A percentile compares a stretch with the other conserved stretches of the same genome.
Conservation (phyloP, 371 early-diverging fungal species). For the Syncephalastrum monosporum region DNA sequence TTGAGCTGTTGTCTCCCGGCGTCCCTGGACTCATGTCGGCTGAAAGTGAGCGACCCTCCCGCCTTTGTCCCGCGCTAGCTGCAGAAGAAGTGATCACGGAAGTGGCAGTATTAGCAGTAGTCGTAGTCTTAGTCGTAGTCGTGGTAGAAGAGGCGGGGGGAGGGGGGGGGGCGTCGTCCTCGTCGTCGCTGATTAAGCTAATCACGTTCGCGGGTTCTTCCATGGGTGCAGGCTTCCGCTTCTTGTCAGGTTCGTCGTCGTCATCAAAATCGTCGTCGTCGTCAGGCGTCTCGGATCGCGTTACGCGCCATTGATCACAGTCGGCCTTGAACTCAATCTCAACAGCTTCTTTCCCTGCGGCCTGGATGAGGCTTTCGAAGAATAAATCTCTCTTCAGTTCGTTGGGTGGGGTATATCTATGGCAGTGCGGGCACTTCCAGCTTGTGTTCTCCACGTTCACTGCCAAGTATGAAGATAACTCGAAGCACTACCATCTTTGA, state of each 20-base stretch:
- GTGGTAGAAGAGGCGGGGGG: too few relatives aligned
- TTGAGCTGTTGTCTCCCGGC: too few relatives aligned
- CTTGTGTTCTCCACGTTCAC: constrained; percentile 16
- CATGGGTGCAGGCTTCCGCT: neutral
- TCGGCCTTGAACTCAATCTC: constrained; percentile 29
- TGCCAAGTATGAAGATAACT: constrained; percentile 27
- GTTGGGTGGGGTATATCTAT: constrained; percentile 14
- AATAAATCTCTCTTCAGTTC: constrained; percentile 26
- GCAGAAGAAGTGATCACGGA: too few relatives aligned
- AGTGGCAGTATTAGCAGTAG: too few relatives aligned
- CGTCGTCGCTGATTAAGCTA: constrained; percentile 36
- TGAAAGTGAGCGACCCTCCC: too few relatives aligned
- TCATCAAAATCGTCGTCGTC: constrained; percentile 6
- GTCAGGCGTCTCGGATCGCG: constrained; percentile 26
- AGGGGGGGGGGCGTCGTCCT: constrained; percentile 15
- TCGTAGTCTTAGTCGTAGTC: too few relatives aligned
- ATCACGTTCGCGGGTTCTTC: constrained; percentile 21
- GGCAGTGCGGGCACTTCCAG: constrained; percentile 46
- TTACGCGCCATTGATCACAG: constrained; percentile 19
- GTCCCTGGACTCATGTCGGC: too few relatives aligned
- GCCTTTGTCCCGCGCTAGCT: too few relatives aligned
- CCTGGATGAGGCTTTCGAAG: constrained; percentile 20
- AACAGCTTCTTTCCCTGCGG: constrained; percentile 20
- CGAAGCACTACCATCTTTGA: constrained; percentile 33
- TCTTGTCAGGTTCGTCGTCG: constrained; percentile 10